A percentile compares a stretch with the other conserved stretches of the same genome.
Conservation (phyloP, 768 basidiomycete genomes). For the Candolleomyces eurysporus region DNA sequence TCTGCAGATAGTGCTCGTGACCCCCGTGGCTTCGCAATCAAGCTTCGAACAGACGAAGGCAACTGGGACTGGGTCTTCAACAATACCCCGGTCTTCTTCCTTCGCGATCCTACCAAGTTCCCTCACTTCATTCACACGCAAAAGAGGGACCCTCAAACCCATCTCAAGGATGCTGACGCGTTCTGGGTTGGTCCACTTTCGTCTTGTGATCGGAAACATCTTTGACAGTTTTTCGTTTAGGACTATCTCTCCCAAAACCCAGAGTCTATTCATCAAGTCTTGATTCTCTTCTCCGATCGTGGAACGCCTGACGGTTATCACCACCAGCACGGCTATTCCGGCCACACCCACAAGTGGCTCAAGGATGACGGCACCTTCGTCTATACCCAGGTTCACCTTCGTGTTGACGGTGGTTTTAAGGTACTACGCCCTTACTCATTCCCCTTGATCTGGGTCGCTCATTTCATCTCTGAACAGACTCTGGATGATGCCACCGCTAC, state of each 20-base stretch:
- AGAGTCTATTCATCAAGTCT: constrained; percentile 84
- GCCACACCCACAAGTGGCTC: constrained; percentile 88
- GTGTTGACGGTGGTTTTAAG: constrained; percentile 80
- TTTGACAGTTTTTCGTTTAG: constrained; percentile 31
- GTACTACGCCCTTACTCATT: constrained; percentile 27
- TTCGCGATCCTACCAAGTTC: constrained; percentile 86
- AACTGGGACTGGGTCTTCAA: constrained; percentile 93
- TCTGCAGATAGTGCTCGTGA: constrained; percentile 92
- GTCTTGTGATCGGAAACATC: neutral
- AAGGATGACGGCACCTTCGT: constrained; percentile 81
- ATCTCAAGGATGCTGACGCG: constrained; percentile 83
- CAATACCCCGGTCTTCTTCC: constrained; percentile 91
- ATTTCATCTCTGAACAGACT: constrained; percentile 44
- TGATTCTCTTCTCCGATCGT: constrained; percentile 94
- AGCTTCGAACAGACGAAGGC: constrained; percentile 88
- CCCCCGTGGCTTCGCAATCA: constrained; percentile 89
- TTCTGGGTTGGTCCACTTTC: constrained; percentile 59
- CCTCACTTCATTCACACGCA: constrained; percentile 94
- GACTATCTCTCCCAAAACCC: constrained; percentile 89
- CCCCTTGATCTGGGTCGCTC: constrained; percentile 1
- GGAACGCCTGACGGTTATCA: constrained; percentile 90
- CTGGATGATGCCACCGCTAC: constrained; percentile 66
- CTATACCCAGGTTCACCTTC: constrained; percentile 86
- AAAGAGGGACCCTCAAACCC: constrained; percentile 89
- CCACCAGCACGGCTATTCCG: constrained; percentile 88